phyloP scores from a whole-genome alignment of 257 asterid genomes.

The Plantago ovata region DNA sequence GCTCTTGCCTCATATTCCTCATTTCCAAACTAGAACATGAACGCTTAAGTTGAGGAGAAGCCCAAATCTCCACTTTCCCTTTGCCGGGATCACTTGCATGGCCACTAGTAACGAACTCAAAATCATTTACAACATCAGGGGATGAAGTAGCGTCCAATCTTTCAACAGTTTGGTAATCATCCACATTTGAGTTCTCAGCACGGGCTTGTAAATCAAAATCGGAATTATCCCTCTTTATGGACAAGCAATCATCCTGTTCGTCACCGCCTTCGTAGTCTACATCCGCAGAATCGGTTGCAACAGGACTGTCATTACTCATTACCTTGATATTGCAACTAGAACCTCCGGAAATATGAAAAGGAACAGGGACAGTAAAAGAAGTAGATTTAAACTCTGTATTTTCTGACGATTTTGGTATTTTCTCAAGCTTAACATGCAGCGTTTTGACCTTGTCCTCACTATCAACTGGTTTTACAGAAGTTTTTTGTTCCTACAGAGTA shows the following conservation, averaged over 20 bases:
- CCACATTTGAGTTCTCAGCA: constrained; percentile 23
- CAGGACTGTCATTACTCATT: constrained; percentile 51
- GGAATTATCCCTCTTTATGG: constrained; percentile 37
- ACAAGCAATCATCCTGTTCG: constrained; percentile 43
- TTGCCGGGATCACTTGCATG: constrained; percentile 66
- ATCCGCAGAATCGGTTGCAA: constrained; percentile 36
- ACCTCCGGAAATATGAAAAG: constrained; percentile 29
- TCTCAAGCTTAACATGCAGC: constrained; percentile 37
- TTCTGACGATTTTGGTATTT: constrained; percentile 28
- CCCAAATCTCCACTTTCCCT: constrained; percentile 37
- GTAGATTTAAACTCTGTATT: constrained; percentile 31
- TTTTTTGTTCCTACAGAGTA: constrained; percentile 35
- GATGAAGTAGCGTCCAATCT: constrained; percentile 15
- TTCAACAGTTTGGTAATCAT: constrained; percentile 21
- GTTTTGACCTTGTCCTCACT: constrained; percentile 20
- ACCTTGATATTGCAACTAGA: constrained; percentile 49
- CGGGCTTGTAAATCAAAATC: constrained; percentile 41
- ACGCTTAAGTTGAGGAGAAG: constrained; percentile 48
- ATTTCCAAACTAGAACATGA: constrained; percentile 58
- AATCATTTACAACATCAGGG: constrained; percentile 20
- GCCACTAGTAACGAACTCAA: constrained; percentile 38
- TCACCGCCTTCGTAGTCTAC: constrained; percentile 58
- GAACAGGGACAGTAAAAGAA: constrained; percentile 46
- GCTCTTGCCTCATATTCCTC: constrained; percentile 30
- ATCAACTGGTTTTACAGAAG: constrained; percentile 13